Evolutionary conservation across 2,329 filamentous ascomycete genomes (phyloP).

Genomic region (Setomelanomma holmii): DNA sequence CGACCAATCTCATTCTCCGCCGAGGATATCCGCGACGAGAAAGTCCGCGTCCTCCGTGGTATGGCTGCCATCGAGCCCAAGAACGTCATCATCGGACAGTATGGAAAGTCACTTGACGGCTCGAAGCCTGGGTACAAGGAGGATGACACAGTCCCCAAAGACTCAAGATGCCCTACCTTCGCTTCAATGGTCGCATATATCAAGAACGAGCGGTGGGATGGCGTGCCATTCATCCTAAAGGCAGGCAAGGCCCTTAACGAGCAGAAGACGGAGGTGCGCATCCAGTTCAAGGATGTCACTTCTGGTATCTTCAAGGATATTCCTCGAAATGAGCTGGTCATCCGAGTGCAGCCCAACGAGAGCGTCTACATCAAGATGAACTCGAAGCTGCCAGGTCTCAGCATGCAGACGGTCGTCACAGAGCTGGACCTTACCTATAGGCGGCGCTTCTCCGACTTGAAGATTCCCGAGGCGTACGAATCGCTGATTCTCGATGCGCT

Average conservation of each 20-base stretch:
- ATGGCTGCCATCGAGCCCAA: conserved; percentile 97
- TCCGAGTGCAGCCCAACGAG: conserved; percentile 99
- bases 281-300: conserved; percentile 99
- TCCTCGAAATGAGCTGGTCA: conserved; percentile 97
- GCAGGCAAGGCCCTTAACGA: conserved; percentile 98
- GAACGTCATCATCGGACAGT: conserved; percentile 99
- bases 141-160: conserved; percentile 96
- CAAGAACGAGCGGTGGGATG: conserved; percentile 99
- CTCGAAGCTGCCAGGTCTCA: conserved; percentile 96
- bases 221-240: conserved; percentile 99
- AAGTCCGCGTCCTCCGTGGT: conserved; percentile 91
- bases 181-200: conserved; percentile 97
- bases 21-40: conserved; percentile 98
- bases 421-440: conserved; percentile 98
- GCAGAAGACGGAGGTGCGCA: conserved; percentile 99
- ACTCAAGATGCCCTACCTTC: conserved; percentile 97
- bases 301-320: conserved; percentile 99
- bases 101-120: conserved; percentile 93
- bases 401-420: conserved; percentile 99
- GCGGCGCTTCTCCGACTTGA: conserved; percentile 96
- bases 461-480: conserved; percentile 99
- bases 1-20: conserved; percentile 96
- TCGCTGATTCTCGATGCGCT: conserved; percentile 95
- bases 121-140: conserved; percentile 98
- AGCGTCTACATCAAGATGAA: conserved; percentile 99